Percentiles rank a stretch among this genome's conserved stretches.
Evolutionary conservation across 2,329 filamentous ascomycete genomes (phyloP).

Genomic region (Colletotrichum incanum): DNA sequence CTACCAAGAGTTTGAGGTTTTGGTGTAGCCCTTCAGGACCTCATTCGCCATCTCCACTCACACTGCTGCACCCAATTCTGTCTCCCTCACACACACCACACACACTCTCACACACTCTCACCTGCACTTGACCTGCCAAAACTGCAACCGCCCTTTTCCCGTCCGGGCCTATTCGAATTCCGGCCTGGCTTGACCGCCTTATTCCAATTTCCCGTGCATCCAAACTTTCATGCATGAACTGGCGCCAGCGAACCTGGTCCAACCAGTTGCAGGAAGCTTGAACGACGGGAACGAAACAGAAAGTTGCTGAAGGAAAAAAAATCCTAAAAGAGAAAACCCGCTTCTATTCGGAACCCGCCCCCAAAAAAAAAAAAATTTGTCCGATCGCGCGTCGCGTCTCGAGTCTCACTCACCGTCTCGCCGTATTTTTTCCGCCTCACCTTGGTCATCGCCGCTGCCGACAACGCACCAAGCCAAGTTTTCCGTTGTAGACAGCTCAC

Average conservation of each 20-base stretch:
- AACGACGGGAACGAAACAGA: slow-evolving; percentile 18
- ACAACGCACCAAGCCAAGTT: slow-evolving; percentile 14
- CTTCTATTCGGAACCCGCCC: no score
- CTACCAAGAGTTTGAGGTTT: neutral
- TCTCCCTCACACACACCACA: neutral
- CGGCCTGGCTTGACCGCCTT: slow-evolving; percentile 43
- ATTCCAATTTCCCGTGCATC: slow-evolving; percentile 34
- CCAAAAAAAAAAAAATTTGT: no score
- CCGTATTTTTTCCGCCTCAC: neutral
- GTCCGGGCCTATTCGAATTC: slow-evolving; percentile 31
- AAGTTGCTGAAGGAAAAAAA: slow-evolving; percentile 26
- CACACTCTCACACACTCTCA: slow-evolving; percentile 1
- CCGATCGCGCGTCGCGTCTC: slow-evolving; percentile 29
- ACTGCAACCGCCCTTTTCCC: slow-evolving; percentile 32
- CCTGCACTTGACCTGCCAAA: slow-evolving; percentile 12
- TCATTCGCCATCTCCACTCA: slow-evolving; percentile 37
- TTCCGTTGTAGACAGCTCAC: slow-evolving; percentile 3
- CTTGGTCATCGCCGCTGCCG: slow-evolving; percentile 6
- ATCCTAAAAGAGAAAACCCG: no score
- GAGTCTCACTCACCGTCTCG: slow-evolving; percentile 24
- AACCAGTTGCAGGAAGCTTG: slow-evolving; percentile 30
- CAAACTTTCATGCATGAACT: slow-evolving; percentile 36
- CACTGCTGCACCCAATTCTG: slow-evolving; percentile 6
- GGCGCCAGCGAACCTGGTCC: slow-evolving; percentile 3
- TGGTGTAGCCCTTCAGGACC: slow-evolving; percentile 13